Evolutionary conservation across 495 filamentous ascomycete species (phyloP), one percentile per base, ranked within the genome.

Genomic region (Penicillium psychrofluorescens): DNA sequence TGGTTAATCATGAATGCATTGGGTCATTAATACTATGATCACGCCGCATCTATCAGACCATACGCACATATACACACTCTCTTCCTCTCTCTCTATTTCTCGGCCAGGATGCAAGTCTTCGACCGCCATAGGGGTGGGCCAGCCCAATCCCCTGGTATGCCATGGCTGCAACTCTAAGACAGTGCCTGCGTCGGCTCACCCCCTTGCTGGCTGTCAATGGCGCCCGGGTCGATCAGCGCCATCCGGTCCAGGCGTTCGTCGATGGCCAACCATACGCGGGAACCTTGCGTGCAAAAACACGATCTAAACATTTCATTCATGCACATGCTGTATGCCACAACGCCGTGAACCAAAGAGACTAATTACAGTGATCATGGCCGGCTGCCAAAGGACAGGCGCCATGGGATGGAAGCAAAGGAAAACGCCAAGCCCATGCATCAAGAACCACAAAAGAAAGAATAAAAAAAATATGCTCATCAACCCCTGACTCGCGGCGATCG

Each of bases 161-260:
- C 22, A 22, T 39, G 11, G 28, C 50, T 50, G 51, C 50, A 48
- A 54, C 51, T 54, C 41, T 54, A 44, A 54, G 43, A 54, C 51
- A 41, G 33, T 37, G 43, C 40, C 40, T 32, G 43, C 31, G 46
- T 54, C 47, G 43, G 29, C 35, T 40, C 40, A 44, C 32, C 32
- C 32, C 32, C 32, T 12, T 12, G n/a, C 10, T 12, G 10, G 32
- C 32, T 34, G 32, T 34, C 32, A 34, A 34, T 34, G 32, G 32
- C 10, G 32, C 32, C 1, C 32, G 32, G 32, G 32, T 12, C 32
- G 32, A 34, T 34, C 32, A 34, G 9, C 10, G 9, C 32, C n/a
- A 11, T 34, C 44, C 29, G 44, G 34, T 40, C 43, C 43, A 45
- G 22, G 22, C 14, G 36, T 38, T 16, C 31, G 29, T 44, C 27